These are phyloP conservation scores for Globisporangium uncinulatum DNA, from an alignment of 352 stramenopile species.

Conservation along the genomic window DNA sequence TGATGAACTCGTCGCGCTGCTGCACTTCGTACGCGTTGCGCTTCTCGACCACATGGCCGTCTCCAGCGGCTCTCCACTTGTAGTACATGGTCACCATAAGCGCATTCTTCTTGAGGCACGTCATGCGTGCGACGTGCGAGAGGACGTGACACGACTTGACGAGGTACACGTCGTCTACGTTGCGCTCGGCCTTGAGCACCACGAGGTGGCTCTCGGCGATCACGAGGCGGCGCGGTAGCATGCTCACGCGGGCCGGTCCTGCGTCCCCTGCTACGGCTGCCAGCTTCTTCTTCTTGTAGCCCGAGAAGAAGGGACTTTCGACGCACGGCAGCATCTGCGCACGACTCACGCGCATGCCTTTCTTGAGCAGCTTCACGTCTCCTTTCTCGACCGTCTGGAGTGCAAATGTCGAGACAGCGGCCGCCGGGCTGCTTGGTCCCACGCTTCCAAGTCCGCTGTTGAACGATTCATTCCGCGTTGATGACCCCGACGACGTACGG, in stretches of 20 bases:
- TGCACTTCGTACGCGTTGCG: slow-evolving; percentile 83
- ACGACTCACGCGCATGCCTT: slow-evolving; percentile 66
- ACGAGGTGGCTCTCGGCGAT: slow-evolving; percentile 68
- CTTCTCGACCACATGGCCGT: slow-evolving; percentile 40
- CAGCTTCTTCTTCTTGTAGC: slow-evolving; percentile 79
- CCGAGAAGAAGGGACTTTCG: slow-evolving; percentile 74
- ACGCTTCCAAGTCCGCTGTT: slow-evolving; percentile 3
- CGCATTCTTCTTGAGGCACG: slow-evolving; percentile 85
- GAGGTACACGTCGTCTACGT: slow-evolving; percentile 64
- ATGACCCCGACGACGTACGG: slow-evolving; percentile 39
- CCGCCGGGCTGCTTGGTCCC: slow-evolving; percentile 6
- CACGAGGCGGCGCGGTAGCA: slow-evolving; percentile 56
- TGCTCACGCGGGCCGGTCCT: slow-evolving; percentile 18
- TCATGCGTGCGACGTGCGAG: slow-evolving; percentile 75
- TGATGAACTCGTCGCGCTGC: slow-evolving; percentile 85
- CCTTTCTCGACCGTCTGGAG: slow-evolving; percentile 56
- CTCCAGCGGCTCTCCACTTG: slow-evolving; percentile 48
- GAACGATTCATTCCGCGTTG: slow-evolving; percentile 46
- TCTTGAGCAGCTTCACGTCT: slow-evolving; percentile 38
- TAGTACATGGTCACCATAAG: slow-evolving; percentile 87
- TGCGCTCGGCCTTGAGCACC: slow-evolving; percentile 71
- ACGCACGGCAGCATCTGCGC: slow-evolving; percentile 64
- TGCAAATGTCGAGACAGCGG: slow-evolving; percentile 9
- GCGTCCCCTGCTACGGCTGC: neutral
- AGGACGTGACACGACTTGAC: slow-evolving; percentile 78